Base-by-base conservation (phyloP, 2,329 filamentous ascomycete genomes). In the Apiospora phragmitis region DNA sequence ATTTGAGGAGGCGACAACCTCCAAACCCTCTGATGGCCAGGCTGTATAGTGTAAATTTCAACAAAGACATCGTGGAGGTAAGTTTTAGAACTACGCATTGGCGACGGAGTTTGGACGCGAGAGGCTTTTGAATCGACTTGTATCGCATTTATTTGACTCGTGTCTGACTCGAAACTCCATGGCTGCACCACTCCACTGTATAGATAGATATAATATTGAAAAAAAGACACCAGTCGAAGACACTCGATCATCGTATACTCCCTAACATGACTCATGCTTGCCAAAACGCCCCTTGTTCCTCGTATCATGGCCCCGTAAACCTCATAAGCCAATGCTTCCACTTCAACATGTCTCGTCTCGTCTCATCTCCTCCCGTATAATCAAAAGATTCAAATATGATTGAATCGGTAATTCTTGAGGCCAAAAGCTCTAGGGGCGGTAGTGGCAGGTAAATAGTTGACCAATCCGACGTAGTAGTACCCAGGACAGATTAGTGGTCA, bases 341-440 rank as follows among this genome's bases (percentile, higher is more conserved):
- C 55, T n/a, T 62, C 55, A 62, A 62, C 55, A n/a, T 62, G 55
- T 62, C 55, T 62, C 55, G 32, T 38, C 29, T 62, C 55, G 32
- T 62, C 55, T 51, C 29, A 38, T n/a, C 29, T n/a, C 55, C 55
- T 35, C 55, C 55, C 26, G 18, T 24, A 35, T 59, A 38, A n/a
- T 38, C 55, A 62, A 6, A n/a, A n/a, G n/a, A 38, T 62, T 32
- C 32, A 62, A 62, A 38, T 29, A 38, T 12, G 7, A 38, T 32
- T 2, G 51, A 59, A 35, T 32, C 16, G 16, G 51, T 11, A 4
- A 59, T 59, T 32, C 18, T 62, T 38, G 32, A 62, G 16, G 18
- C 29, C 55, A 38, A 3, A 12, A 38, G 18, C 29, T 35, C 55
- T 12, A 38, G 32, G 21, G 18, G 26, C 14, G 32, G 16, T 18